Evolutionary conservation across 2,329 filamentous ascomycete genomes (phyloP), one percentile per base, ranked within the genome.

Genomic region (Aspergillus sp.): DNA sequence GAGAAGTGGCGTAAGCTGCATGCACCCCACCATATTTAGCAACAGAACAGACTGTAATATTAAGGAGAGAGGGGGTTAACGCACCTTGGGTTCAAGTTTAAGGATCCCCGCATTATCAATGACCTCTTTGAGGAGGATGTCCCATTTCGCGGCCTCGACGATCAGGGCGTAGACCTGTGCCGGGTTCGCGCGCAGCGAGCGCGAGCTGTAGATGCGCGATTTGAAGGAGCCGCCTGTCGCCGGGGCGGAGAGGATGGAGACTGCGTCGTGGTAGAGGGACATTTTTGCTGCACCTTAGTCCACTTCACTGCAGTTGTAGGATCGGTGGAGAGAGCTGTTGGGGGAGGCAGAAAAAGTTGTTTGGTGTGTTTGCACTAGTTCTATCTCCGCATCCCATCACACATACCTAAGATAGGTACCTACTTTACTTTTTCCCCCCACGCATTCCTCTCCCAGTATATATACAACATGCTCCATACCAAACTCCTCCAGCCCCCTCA

Each of bases 201-300:
- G 86, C 53, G 79, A 78, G 41, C 74, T 79, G 71, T 94, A 97
- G 42, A 97, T 84, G 33, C 89, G 81, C 7, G 90, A 90, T 72
- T 95, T 96, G 58, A 97, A 80, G 22, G 90, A 96, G 16, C 90
- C 90, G n/a, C 87, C 86, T 3, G 79, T 74, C n/a, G 82, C 81
- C 3, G 84, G 74, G 6, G 80, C 81, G 3, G 82, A 81, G 51
- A 99, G 75, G 33, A 96, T 78, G 13, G 85, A 80, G 3, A 88
- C 90, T 6, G 92, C 88, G 76, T 97, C 94, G 69, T 95, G 88
- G 71, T 99, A 99, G 51, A 99, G 86, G 45, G 92, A 95, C 93
- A 97, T 97, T 42, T 24, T 32, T 16, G 22, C n/a, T n/a, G n/a
- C n/a, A n/a, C n/a, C n/a, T n/a, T n/a, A n/a, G n/a, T n/a, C n/a